Percentiles rank a stretch among this genome's conserved stretches.
These are phyloP conservation scores for Penicillium sp. DNA, from an alignment of 2,329 filamentous ascomycete genomes.

Conservation along the genomic window DNA sequence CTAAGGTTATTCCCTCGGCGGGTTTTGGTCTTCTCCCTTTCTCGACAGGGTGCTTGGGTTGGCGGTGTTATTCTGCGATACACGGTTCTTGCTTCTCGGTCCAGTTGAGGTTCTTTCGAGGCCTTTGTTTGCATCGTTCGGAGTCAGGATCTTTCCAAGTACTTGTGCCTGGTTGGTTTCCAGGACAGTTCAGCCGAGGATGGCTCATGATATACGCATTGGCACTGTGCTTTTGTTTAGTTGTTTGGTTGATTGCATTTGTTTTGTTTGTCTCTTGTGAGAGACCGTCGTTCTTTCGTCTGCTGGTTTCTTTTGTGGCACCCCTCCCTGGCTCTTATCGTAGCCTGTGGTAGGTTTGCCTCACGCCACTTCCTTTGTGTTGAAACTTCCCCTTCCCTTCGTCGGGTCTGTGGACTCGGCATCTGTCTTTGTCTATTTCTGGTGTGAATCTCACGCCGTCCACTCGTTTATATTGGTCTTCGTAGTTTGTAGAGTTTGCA, in stretches of 20 bases:
- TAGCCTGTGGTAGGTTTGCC: background rate
- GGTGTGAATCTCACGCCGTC: conserved; percentile 16
- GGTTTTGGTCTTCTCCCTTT: conserved; percentile 12
- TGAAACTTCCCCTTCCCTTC: background rate
- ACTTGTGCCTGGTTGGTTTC: conserved; percentile 9
- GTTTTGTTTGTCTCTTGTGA: background rate
- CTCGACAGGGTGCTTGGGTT: conserved; percentile 14
- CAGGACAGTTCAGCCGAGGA: conserved; percentile 9
- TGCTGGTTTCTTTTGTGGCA: background rate
- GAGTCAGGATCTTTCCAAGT: conserved; percentile 21
- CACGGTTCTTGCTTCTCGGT: conserved; percentile 16
- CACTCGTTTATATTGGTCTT: conserved; percentile 8
- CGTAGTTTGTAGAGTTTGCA: background rate
- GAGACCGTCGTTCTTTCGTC: conserved; percentile 1
- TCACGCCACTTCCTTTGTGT: background rate
- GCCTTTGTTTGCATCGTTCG: conserved; percentile 18
- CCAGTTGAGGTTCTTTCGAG: conserved; percentile 9
- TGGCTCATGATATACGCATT: conserved; percentile 12
- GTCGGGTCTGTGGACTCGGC: background rate
- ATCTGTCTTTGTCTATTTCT: background rate
- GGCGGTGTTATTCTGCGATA: conserved; percentile 17
- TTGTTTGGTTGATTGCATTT: background rate
- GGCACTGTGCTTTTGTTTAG: background rate
- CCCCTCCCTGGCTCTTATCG: background rate
- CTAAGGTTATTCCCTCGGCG: conserved; percentile 14